Conservation (phyloP, 2,329 filamentous ascomycete genomes). For the Phaeosphaeriaceae sp. region DNA sequence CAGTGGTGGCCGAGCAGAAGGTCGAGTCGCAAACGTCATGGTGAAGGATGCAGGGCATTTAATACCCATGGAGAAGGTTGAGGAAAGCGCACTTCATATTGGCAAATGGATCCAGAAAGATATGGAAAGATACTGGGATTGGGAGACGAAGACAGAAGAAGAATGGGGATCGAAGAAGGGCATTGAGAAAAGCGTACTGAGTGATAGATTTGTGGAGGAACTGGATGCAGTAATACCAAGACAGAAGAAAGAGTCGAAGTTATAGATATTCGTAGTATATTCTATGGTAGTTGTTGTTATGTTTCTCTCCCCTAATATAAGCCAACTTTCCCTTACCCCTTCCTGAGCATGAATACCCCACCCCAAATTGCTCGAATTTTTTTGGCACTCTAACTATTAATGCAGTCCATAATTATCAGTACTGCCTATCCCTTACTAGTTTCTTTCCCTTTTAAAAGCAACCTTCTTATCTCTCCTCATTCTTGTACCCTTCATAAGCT, state of each 20-base stretch:
- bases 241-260: conserved; percentile 32
- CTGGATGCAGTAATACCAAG: conserved; percentile 24
- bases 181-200: conserved; percentile 35
- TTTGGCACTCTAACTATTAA: too few species aligned
- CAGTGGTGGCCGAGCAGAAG: conserved; percentile 67
- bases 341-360: too few species aligned
- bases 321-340: too few species aligned
- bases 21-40: conserved; percentile 70
- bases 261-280: too few species aligned
- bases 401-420: too few species aligned
- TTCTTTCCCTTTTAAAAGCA: too few species aligned
- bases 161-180: conserved; percentile 42
- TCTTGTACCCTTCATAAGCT: too few species aligned
- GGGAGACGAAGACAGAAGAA: conserved; percentile 37
- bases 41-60: conserved; percentile 75
- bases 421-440: too few species aligned
- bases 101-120: conserved; percentile 49
- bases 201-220: conserved; percentile 38
- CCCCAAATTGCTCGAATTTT: too few species aligned
- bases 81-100: conserved; percentile 65
- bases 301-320: too few species aligned
- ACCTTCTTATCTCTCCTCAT: too few species aligned
- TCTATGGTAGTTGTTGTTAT: too few species aligned
- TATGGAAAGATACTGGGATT: conserved; percentile 46
- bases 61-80: conserved; percentile 80